Percentiles rank a stretch among this genome's conserved stretches.
phyloP scores from a whole-genome alignment of 345 rosid species.

The Citrus mangshanensis region DNA sequence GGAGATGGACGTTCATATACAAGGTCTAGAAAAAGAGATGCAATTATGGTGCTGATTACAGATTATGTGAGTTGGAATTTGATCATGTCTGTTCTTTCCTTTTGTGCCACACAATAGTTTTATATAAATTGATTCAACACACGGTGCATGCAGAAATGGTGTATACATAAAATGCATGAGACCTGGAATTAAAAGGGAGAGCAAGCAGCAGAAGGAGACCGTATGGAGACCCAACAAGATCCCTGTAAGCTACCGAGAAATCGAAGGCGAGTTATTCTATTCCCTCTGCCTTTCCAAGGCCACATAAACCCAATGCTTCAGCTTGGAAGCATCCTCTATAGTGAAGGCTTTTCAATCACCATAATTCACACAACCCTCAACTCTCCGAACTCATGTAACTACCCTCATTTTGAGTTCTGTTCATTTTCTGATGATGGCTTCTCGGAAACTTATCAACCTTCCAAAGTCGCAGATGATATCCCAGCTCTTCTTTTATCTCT shows the following conservation, averaged over 20 bases:
- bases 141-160: too few relatives aligned
- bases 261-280: conserved; percentile 36
- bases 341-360: conserved; percentile 53
- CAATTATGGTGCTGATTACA: fast-evolving
- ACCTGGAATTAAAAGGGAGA: not conserved
- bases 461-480: conserved; percentile 24
- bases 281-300: conserved; percentile 60
- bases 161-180: too few relatives aligned
- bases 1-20: too few relatives aligned
- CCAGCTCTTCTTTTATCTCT: conserved; percentile 19
- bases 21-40: too few relatives aligned
- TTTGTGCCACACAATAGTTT: too few relatives aligned
- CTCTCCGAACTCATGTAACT: conserved; percentile 41
- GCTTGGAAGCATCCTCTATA: conserved; percentile 50
- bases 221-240: conserved; percentile 15
- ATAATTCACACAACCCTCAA: conserved; percentile 49
- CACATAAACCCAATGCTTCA: conserved; percentile 64
- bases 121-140: too few relatives aligned
- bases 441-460: not conserved
- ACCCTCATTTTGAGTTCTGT: conserved; percentile 47
- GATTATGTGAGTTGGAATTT: too few relatives aligned
- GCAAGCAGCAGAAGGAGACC: not conserved
- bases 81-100: too few relatives aligned
- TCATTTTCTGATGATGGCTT: conserved; percentile 34
- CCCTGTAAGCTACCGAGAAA: conserved; percentile 18